Percentiles rank a stretch among this genome's conserved stretches.
Evolutionary conservation across 345 rosid species (phyloP).

Genomic region (Hibiscus tridactylites): DNA sequence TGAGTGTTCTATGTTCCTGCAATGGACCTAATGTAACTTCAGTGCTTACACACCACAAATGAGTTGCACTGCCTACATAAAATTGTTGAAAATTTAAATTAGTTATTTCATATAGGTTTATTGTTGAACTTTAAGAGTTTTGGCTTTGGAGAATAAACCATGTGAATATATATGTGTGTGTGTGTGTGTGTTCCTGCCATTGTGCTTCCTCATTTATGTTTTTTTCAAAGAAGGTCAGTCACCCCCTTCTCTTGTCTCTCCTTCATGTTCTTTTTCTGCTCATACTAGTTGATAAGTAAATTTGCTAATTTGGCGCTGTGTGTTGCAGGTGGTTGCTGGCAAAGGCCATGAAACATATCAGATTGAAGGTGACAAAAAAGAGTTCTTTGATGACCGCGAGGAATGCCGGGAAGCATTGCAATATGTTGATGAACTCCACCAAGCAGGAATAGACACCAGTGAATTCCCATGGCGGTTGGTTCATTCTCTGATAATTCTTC

Average conservation of each 20-base stretch:
- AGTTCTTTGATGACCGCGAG: slow-evolving; percentile 82
- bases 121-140: neutral
- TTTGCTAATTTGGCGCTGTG: neutral
- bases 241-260: neutral
- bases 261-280: neutral
- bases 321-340: slow-evolving; percentile 70
- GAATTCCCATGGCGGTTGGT: slow-evolving; percentile 98
- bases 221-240: neutral
- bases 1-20: neutral
- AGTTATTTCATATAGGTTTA: neutral
- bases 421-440: slow-evolving; percentile 91
- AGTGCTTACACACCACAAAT: neutral
- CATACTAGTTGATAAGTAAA: neutral
- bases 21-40: neutral
- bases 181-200: neutral
- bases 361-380: slow-evolving; percentile 74
- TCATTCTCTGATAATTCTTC: neutral
- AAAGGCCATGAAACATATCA: slow-evolving; percentile 85
- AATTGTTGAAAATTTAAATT: neutral
- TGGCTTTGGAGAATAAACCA: neutral
- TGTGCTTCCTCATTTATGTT: neutral
- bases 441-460: slow-evolving; percentile 93
- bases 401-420: slow-evolving; percentile 93
- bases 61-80: neutral
- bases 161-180: no score